phyloP scores from a whole-genome alignment of 2,329 filamentous ascomycete species.

The Monosporascus sp. region DNA sequence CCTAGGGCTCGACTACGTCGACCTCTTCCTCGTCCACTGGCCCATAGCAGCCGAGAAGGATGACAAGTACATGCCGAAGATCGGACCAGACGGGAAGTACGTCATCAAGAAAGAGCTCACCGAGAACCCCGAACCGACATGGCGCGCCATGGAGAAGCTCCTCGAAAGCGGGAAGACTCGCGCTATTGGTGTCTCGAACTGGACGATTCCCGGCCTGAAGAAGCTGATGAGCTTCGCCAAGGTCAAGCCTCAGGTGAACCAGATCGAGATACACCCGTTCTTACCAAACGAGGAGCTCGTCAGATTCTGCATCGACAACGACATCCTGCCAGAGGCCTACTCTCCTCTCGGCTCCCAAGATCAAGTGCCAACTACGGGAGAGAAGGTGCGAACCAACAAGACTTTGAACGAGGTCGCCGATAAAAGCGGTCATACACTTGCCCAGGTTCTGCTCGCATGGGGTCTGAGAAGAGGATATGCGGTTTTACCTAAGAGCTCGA shows the following conservation, averaged over 20 bases:
- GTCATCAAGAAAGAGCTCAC: constrained; percentile 55
- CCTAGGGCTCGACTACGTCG: constrained; percentile 51
- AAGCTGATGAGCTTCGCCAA: constrained; percentile 34
- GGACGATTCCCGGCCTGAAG: constrained; percentile 35
- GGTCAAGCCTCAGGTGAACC: constrained; percentile 37
- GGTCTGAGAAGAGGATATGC: constrained; percentile 61
- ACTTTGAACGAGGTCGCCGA: constrained; percentile 54
- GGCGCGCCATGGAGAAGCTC: constrained; percentile 53
- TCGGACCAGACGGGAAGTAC: constrained; percentile 42
- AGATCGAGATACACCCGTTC: constrained; percentile 44
- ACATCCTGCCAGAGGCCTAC: constrained; percentile 49
- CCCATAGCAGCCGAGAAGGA: constrained; percentile 41
- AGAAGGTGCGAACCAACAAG: constrained; percentile 57
- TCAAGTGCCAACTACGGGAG: constrained; percentile 63
- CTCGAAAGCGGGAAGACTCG: constrained; percentile 25
- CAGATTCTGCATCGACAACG: constrained; percentile 47
- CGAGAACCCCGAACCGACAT: constrained; percentile 60
- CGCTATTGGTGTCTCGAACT: constrained; percentile 44
- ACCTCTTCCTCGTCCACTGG: constrained; percentile 56
- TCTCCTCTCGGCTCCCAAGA: constrained; percentile 58
- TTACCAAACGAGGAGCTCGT: constrained; percentile 44
- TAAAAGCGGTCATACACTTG: constrained; percentile 52
- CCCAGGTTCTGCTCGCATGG: constrained; percentile 61
- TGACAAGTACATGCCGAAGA: constrained; percentile 36
- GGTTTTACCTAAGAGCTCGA: constrained; percentile 67